Base-by-base conservation (phyloP, 768 basidiomycete species). In the Solioccasus polychromus region DNA sequence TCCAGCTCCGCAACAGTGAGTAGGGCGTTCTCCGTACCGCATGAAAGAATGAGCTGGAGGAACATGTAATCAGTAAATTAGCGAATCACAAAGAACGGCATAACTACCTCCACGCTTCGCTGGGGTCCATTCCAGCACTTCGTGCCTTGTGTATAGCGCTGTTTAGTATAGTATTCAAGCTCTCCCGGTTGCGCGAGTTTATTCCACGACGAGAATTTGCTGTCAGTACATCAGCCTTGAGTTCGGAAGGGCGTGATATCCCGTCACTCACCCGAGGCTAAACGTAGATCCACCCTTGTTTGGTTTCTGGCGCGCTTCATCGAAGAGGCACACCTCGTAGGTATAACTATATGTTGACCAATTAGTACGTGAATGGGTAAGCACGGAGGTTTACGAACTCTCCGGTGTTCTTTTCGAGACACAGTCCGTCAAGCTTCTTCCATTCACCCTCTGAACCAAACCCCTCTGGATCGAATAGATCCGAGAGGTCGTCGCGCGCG, bases 61-160 rank as follows among this genome's bases (percentile, higher is more conserved):
- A 9, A 32, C 5, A 18, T 8, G 6, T 14, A 37, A 46, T 50
- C 8, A 59, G 51, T 24, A 8, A 42, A n/a, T 18, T 6, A 35
- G 38, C 14, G 17, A 28, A 35, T 14, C 10, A 24, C 42, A 5
- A 36, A 7, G n/a, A 29, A 24, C 26, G 19, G 14, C 42, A 39
- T 15, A 67, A 77, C 39, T 64, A 90, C 92, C 61, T 80, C 75
- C 25, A 92, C 86, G 50, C 79, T 92, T 24, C 95, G 81, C 52
- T 88, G 78, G 4, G 96, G 96, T 1, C 96, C 95, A 58, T 96
- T 96, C 95, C 94, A 96, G 72, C 95, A 98, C 59, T 84, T 82
- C 5, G 92, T 76, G 31, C 95, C 96, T 42, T 77, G 73, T 29
- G 82, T 81, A 70, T 98, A 99, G 12, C 79, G 66, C 58, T 95